Evolutionary conservation across 305 asterid species (phyloP).

Genomic region (Fraxinus baroniana): DNA sequence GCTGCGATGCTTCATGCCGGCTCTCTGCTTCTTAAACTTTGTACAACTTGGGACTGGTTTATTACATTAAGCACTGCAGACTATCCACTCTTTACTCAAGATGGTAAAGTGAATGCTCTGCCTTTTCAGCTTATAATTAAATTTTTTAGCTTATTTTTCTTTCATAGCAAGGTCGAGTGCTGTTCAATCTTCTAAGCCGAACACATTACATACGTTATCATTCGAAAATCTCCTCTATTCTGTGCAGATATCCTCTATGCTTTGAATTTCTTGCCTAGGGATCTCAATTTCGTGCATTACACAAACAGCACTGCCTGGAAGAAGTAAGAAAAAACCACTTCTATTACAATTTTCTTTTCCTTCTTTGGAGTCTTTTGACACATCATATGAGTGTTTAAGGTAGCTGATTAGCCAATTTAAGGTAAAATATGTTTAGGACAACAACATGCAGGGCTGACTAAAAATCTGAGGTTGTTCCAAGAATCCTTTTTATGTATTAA

Average conservation of each 20-base stretch:
- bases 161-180: background rate
- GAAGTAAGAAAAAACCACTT: conserved; percentile 34
- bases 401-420: background rate
- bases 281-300: conserved; percentile 44
- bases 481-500: background rate
- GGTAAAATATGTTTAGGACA: background rate
- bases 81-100: conserved; percentile 53
- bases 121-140: background rate
- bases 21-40: conserved; percentile 45
- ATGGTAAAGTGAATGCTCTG: conserved; percentile 31
- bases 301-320: conserved; percentile 26
- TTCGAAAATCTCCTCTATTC: background rate
- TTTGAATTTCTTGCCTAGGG: conserved; percentile 45
- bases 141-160: background rate
- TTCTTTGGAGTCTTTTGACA: background rate
- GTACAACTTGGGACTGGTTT: conserved; percentile 55
- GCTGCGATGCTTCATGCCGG: conserved; percentile 56
- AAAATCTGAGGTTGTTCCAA: background rate
- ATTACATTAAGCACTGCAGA: conserved; percentile 39
- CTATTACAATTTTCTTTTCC: background rate
- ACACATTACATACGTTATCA: background rate
- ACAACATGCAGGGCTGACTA: background rate
- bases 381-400: background rate
- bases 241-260: conserved; percentile 59
- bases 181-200: background rate